Evolutionary conservation across 306 rosid species (phyloP).

Genomic region (Fragaria nilgerrensis): DNA sequence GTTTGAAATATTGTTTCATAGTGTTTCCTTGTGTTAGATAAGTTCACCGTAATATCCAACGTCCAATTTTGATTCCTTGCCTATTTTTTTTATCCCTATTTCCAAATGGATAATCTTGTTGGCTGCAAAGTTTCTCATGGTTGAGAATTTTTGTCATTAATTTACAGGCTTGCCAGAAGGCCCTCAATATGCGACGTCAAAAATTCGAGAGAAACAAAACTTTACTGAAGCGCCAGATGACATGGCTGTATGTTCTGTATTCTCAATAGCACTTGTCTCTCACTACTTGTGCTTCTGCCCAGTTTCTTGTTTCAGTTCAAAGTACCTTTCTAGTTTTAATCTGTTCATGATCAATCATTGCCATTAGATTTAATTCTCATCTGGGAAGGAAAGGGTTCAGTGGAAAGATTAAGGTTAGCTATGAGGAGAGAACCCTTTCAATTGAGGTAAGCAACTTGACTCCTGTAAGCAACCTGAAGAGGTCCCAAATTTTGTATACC

Average conservation of each 20-base stretch:
- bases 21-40: background rate
- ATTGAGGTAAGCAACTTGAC: conserved; percentile 61
- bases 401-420: conserved; percentile 63
- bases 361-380: conserved; percentile 69
- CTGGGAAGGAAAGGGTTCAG: conserved; percentile 84
- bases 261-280: background rate
- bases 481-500: background rate
- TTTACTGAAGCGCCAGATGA: conserved; percentile 61
- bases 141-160: background rate
- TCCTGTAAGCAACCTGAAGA: background rate
- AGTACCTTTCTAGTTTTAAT: conserved; percentile 3
- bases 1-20: background rate
- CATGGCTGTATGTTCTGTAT: conserved; percentile 70
- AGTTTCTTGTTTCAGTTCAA: background rate
- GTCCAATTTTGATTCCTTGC: background rate
- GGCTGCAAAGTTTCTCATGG: background rate
- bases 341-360: conserved; percentile 11
- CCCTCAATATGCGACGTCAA: conserved; percentile 45
- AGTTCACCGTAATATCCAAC: background rate
- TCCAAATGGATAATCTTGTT: background rate
- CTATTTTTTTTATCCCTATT: background rate
- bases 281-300: background rate
- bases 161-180: conserved; percentile 66
- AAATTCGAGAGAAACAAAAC: conserved; percentile 65
- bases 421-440: conserved; percentile 65